Percentiles rank a stretch among this genome's conserved stretches.
These are phyloP conservation scores for Huntiella bhutanensis DNA, from an alignment of 2,329 filamentous ascomycete species.

Conservation along the genomic window DNA sequence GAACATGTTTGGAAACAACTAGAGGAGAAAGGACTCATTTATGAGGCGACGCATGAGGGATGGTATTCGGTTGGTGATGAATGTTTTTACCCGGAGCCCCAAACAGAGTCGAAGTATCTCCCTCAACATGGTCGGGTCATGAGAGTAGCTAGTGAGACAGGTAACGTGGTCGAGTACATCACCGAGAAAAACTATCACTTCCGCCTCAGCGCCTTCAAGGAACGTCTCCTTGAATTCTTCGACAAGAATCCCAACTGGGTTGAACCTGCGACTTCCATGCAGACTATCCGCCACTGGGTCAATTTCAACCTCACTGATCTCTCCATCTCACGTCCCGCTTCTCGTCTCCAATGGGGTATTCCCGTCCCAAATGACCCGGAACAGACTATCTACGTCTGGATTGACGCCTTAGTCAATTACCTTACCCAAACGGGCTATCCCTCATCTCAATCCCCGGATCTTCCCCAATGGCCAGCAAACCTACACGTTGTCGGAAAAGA, in stretches of 20 bases:
- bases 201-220: slow-evolving; percentile 62
- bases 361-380: slow-evolving; percentile 63
- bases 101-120: slow-evolving; percentile 55
- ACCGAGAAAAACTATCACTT: slow-evolving; percentile 93
- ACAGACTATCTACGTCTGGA: slow-evolving; percentile 96
- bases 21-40: slow-evolving; percentile 57
- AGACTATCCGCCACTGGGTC: slow-evolving; percentile 63
- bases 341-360: slow-evolving; percentile 72
- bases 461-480: slow-evolving; percentile 71
- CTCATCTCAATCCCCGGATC: slow-evolving; percentile 26
- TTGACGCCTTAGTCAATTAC: slow-evolving; percentile 92
- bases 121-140: slow-evolving; percentile 66
- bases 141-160: slow-evolving; percentile 70
- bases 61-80: slow-evolving; percentile 98
- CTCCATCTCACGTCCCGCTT: slow-evolving; percentile 66
- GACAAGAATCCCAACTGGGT: slow-evolving; percentile 60
- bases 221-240: slow-evolving; percentile 67
- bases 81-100: slow-evolving; percentile 71
- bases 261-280: slow-evolving; percentile 51
- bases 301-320: slow-evolving; percentile 63
- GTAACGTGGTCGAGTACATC: slow-evolving; percentile 85
- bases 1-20: slow-evolving; percentile 77
- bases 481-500: slow-evolving; percentile 92
- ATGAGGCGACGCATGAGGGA: slow-evolving; percentile 69
- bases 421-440: slow-evolving; percentile 53